Evolutionary conservation across 352 stramenopile genomes (phyloP).

Genomic region (Globisporangium recalcitrans): DNA sequence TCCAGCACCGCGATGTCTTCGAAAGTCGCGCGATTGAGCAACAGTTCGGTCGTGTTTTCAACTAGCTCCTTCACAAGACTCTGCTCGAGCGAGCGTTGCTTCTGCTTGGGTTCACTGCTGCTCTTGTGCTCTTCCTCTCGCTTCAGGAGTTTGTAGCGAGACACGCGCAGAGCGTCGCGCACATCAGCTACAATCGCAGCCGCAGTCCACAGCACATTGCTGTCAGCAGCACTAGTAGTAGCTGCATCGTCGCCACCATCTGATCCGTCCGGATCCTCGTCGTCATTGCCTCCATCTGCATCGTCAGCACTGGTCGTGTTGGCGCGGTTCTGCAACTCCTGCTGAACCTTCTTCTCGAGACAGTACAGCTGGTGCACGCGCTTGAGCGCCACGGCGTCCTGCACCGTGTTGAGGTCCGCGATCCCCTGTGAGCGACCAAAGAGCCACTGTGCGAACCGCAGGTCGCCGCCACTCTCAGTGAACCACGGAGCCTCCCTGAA

Average conservation of each 20-base stretch:
- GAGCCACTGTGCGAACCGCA: constrained; percentile 54
- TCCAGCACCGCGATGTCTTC: constrained; percentile 32
- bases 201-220: constrained; percentile 16
- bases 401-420: constrained; percentile 30
- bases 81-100: constrained; percentile 27
- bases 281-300: constrained; percentile 13
- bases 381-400: constrained; percentile 19
- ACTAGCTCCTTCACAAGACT: constrained; percentile 51
- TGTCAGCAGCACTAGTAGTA: constrained; percentile 8
- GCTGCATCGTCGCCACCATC: constrained; percentile 12
- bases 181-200: constrained; percentile 31
- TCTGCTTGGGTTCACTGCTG: constrained; percentile 15
- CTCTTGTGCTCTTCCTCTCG: constrained; percentile 13
- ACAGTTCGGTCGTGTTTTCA: constrained; percentile 59
- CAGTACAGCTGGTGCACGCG: constrained; percentile 39
- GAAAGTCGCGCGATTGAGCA: constrained; percentile 40
- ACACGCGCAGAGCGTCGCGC: constrained; percentile 22
- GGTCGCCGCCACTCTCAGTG: constrained; percentile 28
- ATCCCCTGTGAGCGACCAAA: constrained; percentile 45
- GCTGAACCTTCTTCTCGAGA: constrained; percentile 42
- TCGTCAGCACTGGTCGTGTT: neutral
- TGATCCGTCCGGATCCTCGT: neutral
- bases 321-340: constrained; percentile 28
- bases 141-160: constrained; percentile 24
- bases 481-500: constrained; percentile 48